These are phyloP conservation scores for Suillus subalutaceus DNA, from an alignment of 768 basidiomycete species.

Conservation along the genomic window DNA sequence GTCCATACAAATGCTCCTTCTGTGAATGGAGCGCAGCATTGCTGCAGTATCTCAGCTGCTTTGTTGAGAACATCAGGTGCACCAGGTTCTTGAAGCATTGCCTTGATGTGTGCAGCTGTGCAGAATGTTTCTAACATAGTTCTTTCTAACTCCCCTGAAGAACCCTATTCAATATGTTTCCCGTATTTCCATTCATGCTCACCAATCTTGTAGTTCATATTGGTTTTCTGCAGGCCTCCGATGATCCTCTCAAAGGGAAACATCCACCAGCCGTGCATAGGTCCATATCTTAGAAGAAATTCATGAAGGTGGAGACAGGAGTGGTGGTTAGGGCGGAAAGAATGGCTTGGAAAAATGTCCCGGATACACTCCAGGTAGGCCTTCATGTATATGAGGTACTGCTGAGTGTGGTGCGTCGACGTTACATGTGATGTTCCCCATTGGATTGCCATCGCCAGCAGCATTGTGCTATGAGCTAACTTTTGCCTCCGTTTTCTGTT, in stretches of 20 bases:
- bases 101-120: conserved; percentile 6
- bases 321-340: conserved; percentile 35
- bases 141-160: conserved; percentile 11
- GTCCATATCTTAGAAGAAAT: conserved; percentile 33
- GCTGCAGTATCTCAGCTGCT: background rate
- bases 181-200: background rate
- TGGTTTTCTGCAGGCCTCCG: conserved; percentile 25
- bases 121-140: conserved; percentile 15
- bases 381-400: conserved; percentile 27
- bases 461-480: conserved; percentile 30
- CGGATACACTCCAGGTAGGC: conserved; percentile 27
- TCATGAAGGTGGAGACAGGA: conserved; percentile 31
- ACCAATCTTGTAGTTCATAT: conserved; percentile 28
- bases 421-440: conserved; percentile 24
- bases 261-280: conserved; percentile 37
- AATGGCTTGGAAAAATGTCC: conserved; percentile 21
- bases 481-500: conserved; percentile 8
- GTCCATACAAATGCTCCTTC: background rate
- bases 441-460: conserved; percentile 32
- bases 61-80: background rate
- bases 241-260: conserved; percentile 36
- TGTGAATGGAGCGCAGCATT: background rate
- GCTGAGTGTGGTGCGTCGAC: conserved; percentile 16
- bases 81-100: conserved; percentile 6
- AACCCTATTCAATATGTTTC: background rate